Base-by-base conservation (phyloP, 176 grass and related monocot genomes). In the Hordeum vulgare region DNA sequence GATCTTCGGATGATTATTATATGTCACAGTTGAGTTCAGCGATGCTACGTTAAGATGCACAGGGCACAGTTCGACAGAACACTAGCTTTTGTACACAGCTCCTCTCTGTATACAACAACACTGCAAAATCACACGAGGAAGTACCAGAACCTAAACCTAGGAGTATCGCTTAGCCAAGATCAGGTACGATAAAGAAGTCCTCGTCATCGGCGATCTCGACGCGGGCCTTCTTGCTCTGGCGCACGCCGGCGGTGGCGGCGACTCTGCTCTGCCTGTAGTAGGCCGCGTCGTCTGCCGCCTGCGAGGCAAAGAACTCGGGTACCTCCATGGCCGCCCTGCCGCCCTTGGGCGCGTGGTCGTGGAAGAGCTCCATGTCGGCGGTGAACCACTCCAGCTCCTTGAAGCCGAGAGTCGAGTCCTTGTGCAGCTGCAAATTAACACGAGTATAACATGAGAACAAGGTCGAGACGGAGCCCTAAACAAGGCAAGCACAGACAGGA, bases 151-250 rank as follows among this genome's bases (percentile, higher is more conserved):
- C 2, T n/a, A 4, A 33, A 40, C 18, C 29, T 9, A 56, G 41
- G 36, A 70, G 27, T 15, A 18, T 3, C 15, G 21, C n/a, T 86
- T 71, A 90, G 11, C 97, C 97, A 23, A 99, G 97, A 86, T 99
- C 97, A 26, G 97, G 97, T 12, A 99, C 97, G 47, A 91, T 84
- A 17, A 94, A 82, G 84, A 86, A 99, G 58, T 99, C 96, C 28
- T 94, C 92, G 10, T 97, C 96, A 57, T 94, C 90, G 47, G 87
- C 81, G 61, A 87, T 71, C 65, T 94, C 86, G 71, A 99, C 58
- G 49, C 97, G 85, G 3, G 87, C 81, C 78, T 94, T 99, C 93
- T 99, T 99, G 69, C 66, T 92, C 83, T 86, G 82, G 27, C 85
- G 80, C 33, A 72, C 37, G 74, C 83, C 85, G 37, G 66, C 66